Conservation (phyloP, 345 rosid genomes). For the Aquilaria malaccensis region DNA sequence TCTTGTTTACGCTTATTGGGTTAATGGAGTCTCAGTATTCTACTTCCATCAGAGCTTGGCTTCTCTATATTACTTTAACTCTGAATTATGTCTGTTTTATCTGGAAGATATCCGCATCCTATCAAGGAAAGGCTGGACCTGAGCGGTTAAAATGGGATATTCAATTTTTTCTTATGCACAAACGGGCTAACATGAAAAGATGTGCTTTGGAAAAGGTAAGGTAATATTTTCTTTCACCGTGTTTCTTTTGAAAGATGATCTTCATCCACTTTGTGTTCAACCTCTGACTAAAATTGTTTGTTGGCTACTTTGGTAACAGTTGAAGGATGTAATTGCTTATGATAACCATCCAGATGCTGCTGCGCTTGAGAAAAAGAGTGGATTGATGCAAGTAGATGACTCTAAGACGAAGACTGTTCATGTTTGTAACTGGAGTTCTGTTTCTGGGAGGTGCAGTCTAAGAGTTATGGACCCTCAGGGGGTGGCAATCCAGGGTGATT, state of each 20-base stretch:
- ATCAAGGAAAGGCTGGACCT: conserved; percentile 24
- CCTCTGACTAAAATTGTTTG: conserved; percentile 1
- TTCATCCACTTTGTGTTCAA: neutral
- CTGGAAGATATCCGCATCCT: conserved; percentile 22
- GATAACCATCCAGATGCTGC: conserved; percentile 24
- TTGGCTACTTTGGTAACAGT: conserved; percentile 24
- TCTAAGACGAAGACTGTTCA: neutral
- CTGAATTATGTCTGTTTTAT: conserved; percentile 7
- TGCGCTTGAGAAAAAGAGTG: conserved; percentile 28
- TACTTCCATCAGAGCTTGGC: neutral
- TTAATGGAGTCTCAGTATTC: neutral
- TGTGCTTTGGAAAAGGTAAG: conserved; percentile 41
- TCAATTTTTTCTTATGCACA: conserved; percentile 38
- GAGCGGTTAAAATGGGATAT: conserved; percentile 43
- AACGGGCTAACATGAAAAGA: conserved; percentile 43
- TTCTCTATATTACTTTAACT: neutral
- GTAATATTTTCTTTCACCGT: neutral
- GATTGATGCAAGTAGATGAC: conserved; percentile 20
- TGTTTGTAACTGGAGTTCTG: conserved; percentile 10
- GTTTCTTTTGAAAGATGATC: conserved; percentile 5
- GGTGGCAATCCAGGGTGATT: conserved; percentile 16
- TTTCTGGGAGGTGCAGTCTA: conserved; percentile 3
- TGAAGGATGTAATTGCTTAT: conserved; percentile 32
- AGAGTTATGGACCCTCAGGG: conserved; percentile 5
- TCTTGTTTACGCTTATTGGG: neutral